phyloP scores from a whole-genome alignment of 352 stramenopile genomes.

The Globisporangium paroecandrum region DNA sequence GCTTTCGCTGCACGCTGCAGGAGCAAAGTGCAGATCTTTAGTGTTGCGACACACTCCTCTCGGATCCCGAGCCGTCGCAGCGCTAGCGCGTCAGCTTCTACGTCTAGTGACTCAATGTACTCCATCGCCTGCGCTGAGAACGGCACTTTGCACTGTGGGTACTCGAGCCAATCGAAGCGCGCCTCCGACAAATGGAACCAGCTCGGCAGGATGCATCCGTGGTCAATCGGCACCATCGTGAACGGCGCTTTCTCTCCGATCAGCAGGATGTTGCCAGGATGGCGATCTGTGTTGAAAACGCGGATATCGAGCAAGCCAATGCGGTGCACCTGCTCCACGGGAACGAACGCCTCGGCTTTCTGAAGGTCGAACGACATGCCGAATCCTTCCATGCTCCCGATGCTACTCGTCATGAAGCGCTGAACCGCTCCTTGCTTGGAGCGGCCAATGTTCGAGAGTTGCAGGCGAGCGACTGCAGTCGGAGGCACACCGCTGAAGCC shows the following conservation, averaged over 20 bases:
- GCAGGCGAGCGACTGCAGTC: conserved; percentile 63
- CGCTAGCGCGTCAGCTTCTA: conserved; percentile 39
- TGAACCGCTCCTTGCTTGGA: conserved; percentile 75
- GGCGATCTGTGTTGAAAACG: conserved; percentile 85
- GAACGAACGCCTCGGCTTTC: conserved; percentile 59
- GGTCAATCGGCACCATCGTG: conserved; percentile 76
- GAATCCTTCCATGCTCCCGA: conserved; percentile 79
- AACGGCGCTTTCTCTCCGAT: conserved; percentile 75
- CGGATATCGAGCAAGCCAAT: conserved; percentile 81
- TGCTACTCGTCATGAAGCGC: conserved; percentile 74
- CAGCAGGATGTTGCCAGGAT: conserved; percentile 77
- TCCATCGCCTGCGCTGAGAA: conserved; percentile 42
- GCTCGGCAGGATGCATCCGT: conserved; percentile 75
- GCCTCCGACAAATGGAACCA: conserved; percentile 80
- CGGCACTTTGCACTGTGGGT: conserved; percentile 59
- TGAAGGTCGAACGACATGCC: conserved; percentile 68
- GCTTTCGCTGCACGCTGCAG: conserved; percentile 50
- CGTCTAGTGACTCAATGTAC: conserved; percentile 57
- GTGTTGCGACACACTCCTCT: conserved; percentile 67
- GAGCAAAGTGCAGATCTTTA: conserved; percentile 76
- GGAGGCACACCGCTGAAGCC: conserved; percentile 76
- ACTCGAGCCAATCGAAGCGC: conserved; percentile 81
- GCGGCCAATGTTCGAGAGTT: conserved; percentile 37
- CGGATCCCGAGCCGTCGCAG: conserved; percentile 59
- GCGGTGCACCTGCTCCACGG: conserved; percentile 75